These are phyloP conservation scores for Trametes sp. DNA, from an alignment of 1,284 basidiomycete species.

Conservation along the genomic window DNA sequence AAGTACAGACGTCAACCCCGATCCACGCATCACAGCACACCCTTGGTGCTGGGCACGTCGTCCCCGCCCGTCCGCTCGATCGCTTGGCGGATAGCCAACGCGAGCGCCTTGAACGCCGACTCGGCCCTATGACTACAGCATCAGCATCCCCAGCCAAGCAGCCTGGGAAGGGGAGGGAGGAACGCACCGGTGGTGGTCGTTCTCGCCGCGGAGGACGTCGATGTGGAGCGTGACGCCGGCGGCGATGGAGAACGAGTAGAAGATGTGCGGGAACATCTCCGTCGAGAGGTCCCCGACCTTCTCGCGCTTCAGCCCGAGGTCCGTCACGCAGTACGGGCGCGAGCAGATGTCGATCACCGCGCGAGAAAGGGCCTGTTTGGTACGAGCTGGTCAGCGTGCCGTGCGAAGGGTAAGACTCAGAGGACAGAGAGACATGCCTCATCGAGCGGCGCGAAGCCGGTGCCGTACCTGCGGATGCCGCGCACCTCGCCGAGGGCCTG, in stretches of 20 bases:
- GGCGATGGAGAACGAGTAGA: conserved; percentile 92
- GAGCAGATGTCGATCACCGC: conserved; percentile 99
- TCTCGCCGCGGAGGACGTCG: conserved; percentile 93
- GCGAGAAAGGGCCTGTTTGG: conserved; percentile 82
- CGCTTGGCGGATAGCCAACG: conserved; percentile 94
- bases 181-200: conserved; percentile 95
- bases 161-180: not conserved
- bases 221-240: conserved; percentile 93
- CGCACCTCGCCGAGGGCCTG: conserved; percentile 93
- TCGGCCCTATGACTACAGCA: conserved; percentile 71
- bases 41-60: conserved; percentile 98
- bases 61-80: conserved; percentile 88
- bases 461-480: conserved; percentile 96
- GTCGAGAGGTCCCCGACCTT: conserved; percentile 97
- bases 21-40: conserved; percentile 64
- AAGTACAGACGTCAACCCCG: not conserved
- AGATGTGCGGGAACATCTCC: conserved; percentile 97
- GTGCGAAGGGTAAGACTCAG: not conserved
- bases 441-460: conserved; percentile 96
- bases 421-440: conserved; percentile 74
- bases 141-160: not conserved
- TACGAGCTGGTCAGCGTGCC: not conserved
- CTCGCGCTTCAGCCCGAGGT: conserved; percentile 91
- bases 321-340: conserved; percentile 93
- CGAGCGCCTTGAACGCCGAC: conserved; percentile 97